Conservation (phyloP, 2,329 filamentous ascomycete genomes). For the Pestalotiopsis sp. region DNA sequence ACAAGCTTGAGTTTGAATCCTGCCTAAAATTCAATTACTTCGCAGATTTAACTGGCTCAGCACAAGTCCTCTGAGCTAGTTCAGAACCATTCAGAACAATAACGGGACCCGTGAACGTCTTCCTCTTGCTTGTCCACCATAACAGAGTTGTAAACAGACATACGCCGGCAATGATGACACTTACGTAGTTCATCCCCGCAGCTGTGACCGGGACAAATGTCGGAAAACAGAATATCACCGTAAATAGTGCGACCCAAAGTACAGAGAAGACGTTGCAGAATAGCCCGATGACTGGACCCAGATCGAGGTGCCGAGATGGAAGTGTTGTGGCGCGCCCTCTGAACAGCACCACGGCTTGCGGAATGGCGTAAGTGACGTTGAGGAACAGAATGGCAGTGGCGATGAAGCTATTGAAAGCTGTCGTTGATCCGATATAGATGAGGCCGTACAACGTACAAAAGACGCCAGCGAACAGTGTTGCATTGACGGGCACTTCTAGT, state of each 20-base stretch:
- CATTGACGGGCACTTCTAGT: background rate
- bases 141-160: background rate
- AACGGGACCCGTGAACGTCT: background rate
- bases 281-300: background rate
- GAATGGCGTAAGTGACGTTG: background rate
- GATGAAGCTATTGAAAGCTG: background rate
- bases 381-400: background rate
- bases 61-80: background rate
- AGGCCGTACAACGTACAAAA: background rate
- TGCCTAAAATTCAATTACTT: background rate
- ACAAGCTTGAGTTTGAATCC: background rate
- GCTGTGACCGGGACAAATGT: background rate
- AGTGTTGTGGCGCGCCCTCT: background rate
- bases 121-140: background rate
- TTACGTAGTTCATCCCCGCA: background rate
- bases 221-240: background rate
- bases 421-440: background rate
- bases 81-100: background rate
- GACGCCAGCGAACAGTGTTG: background rate
- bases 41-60: background rate
- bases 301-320: background rate
- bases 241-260: background rate
- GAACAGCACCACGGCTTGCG: background rate
- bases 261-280: background rate
- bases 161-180: background rate